Base-by-base conservation (phyloP, 768 basidiomycete species). In the Tulasnella calospora region DNA sequence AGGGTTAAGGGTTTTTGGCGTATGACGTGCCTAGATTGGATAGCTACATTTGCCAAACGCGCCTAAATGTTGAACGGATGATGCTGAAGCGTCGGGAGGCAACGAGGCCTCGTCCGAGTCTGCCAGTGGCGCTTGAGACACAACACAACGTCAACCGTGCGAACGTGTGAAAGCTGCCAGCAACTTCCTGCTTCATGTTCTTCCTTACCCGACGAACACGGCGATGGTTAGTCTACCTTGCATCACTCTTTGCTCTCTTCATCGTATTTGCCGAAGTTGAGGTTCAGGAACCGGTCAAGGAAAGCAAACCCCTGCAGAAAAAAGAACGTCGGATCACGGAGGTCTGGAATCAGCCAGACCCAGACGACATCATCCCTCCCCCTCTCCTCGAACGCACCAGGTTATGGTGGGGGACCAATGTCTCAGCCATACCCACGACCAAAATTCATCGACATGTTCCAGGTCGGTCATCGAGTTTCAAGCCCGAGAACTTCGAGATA, bases 61-160 rank as follows among this genome's bases (percentile, higher is more conserved):
- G n/a, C n/a, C 5, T 40, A 40, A 40, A 3, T 40, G 38, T 40
- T 40, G 38, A 40, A 40, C 38, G 38, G 38, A 40, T 40, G 38
- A 10, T 3, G 5, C 10, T 40, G 38, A 10, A 40, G 5, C 38
- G 5, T 40, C 10, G 10, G 38, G 38, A 40, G n/a, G n/a, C n/a
- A 40, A 10, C 38, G 38, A 10, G 38, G 10, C 38, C 38, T 40
- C 3, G 38, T 10, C 3, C 38, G 38, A 10, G 38, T 57, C 27
- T 46, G 27, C 3, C 55, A 51, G 41, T 80, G 96, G 96, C 36
- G 88, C 94, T 0, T 38, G 41, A 44, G 41, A 44, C 15, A 15
- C 13, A 19, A 17, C 44, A 51, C 51, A 51, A n/a, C n/a, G 1
- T 51, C 51, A 51, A 51, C 51, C 51, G 51, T 51, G 51, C 21